A percentile compares a stretch with the other conserved stretches of the same genome.
Conservation (phyloP, 495 filamentous ascomycete species). For the Achaetomiella virescens region DNA sequence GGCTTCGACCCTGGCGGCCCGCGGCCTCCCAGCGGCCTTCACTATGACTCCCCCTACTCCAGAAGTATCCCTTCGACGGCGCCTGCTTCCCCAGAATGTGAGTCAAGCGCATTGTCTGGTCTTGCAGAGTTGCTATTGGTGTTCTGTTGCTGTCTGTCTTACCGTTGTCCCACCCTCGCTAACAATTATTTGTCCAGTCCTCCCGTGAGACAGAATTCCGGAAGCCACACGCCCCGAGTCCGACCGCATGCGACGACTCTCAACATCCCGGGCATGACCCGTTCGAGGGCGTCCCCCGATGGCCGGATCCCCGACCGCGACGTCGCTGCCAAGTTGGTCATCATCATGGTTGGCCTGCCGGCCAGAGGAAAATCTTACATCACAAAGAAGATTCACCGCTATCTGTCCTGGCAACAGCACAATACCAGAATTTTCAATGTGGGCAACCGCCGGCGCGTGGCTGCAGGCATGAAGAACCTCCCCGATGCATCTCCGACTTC, state of each 20-base stretch:
- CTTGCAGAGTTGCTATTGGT: background rate
- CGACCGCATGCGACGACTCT: conserved; percentile 75
- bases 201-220: conserved; percentile 54
- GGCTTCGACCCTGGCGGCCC: conserved; percentile 17
- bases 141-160: background rate
- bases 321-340: conserved; percentile 90
- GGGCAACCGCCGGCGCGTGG: conserved; percentile 78
- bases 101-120: conserved; percentile 15
- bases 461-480: conserved; percentile 48
- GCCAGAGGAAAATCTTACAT: conserved; percentile 96
- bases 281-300: conserved; percentile 89
- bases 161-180: conserved; percentile 10
- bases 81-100: conserved; percentile 49
- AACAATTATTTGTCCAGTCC: conserved; percentile 34
- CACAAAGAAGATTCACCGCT: conserved; percentile 92
- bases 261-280: conserved; percentile 82
- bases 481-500: conserved; percentile 21
- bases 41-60: conserved; percentile 41
- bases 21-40: conserved; percentile 22
- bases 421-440: conserved; percentile 96
- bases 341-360: conserved; percentile 96
- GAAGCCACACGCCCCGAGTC: conserved; percentile 52
- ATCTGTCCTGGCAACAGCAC: conserved; percentile 95
- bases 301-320: conserved; percentile 87
- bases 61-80: conserved; percentile 49